A percentile compares a stretch with the other conserved stretches of the same genome.
phyloP scores from a whole-genome alignment of 441 rosid genomes.

The Aleurites moluccanus region DNA sequence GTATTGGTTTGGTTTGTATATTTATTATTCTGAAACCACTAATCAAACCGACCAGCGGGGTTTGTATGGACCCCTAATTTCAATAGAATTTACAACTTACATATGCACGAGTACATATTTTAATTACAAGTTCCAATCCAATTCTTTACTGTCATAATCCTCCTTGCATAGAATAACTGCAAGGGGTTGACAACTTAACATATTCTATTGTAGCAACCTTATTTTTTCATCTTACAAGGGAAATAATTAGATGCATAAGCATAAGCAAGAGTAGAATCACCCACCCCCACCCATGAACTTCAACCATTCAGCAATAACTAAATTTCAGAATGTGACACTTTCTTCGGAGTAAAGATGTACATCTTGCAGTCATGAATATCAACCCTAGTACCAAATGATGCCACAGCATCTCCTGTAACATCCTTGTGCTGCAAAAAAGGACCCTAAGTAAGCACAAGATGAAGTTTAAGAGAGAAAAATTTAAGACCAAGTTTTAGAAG shows the following conservation, averaged over 20 bases:
- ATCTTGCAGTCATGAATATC: conserved; percentile 67
- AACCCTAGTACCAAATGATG: conserved; percentile 58
- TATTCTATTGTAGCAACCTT: neutral
- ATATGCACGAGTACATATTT: too few relatives aligned
- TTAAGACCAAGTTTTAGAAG: neutral
- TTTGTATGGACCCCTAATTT: too few relatives aligned
- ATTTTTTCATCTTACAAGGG: conserved; percentile 1
- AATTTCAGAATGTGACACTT: neutral
- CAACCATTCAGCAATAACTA: neutral
- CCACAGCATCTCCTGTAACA: conserved; percentile 43
- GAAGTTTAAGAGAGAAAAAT: neutral
- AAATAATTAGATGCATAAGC: neutral
- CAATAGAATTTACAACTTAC: too few relatives aligned
- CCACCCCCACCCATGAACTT: too few relatives aligned
- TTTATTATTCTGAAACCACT: too few relatives aligned
- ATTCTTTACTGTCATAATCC: neutral
- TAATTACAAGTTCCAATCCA: neutral
- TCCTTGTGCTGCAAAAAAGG: conserved; percentile 52
- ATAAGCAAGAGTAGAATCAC: neutral
- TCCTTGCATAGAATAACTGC: neutral
- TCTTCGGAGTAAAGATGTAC: conserved; percentile 59
- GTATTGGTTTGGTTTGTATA: too few relatives aligned
- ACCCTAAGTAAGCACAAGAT: neutral
- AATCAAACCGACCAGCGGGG: too few relatives aligned
- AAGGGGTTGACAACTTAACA: neutral